Percentiles rank a stretch among this genome's conserved stretches.
Evolutionary conservation across 1,284 basidiomycete genomes (phyloP).

Genomic region (Moesziomyces antarcticus): DNA sequence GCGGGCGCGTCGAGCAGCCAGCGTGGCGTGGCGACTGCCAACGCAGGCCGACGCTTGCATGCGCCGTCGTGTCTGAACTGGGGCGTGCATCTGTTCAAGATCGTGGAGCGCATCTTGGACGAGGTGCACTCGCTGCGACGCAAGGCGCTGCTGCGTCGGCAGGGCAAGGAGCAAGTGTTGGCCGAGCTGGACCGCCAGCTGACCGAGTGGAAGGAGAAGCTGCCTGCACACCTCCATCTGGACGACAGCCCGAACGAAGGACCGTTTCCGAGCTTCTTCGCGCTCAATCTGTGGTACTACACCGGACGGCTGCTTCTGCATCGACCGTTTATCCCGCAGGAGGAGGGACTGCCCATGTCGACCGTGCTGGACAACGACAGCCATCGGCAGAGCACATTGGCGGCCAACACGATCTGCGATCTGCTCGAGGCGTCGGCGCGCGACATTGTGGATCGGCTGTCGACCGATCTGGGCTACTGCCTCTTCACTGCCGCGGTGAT

Average conservation of each 20-base stretch:
- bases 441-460: constrained; percentile 55
- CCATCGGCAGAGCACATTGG: constrained; percentile 48
- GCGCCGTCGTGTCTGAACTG: constrained; percentile 57
- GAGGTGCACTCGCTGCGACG: constrained; percentile 59
- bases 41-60: constrained; percentile 28
- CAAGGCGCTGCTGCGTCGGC: constrained; percentile 52
- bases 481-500: constrained; percentile 62
- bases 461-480: constrained; percentile 59
- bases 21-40: background rate
- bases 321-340: constrained; percentile 62
- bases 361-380: constrained; percentile 50
- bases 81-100: constrained; percentile 57
- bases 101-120: constrained; percentile 57
- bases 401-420: constrained; percentile 59
- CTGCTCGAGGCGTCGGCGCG: constrained; percentile 44
- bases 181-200: constrained; percentile 55
- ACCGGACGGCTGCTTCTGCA: constrained; percentile 56
- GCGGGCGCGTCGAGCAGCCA: background rate
- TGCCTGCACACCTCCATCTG: constrained; percentile 51
- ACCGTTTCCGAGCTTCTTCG: constrained; percentile 54
- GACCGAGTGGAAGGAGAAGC: constrained; percentile 46
- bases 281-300: constrained; percentile 58
- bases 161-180: constrained; percentile 48
- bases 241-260: constrained; percentile 37
- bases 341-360: constrained; percentile 46